These are phyloP conservation scores for Cryptosporidium tyzzeri DNA, from an alignment of 169 alveolate genomes.

Conservation along the genomic window DNA sequence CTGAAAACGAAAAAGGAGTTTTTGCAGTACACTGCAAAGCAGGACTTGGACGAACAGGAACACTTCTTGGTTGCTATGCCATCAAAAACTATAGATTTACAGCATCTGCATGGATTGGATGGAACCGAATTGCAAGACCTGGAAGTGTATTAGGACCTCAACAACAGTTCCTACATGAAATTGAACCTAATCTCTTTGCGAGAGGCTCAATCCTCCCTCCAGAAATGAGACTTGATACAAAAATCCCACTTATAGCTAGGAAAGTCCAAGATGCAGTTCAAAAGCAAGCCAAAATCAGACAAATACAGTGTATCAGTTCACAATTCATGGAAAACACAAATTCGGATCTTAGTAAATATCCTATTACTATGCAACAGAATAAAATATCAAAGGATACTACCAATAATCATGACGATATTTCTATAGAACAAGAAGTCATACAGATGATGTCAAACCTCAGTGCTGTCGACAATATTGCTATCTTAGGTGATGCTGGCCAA, in stretches of 20 bases:
- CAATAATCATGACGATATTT: slow-evolving; percentile 7
- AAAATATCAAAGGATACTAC: slow-evolving; percentile 21
- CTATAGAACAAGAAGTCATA: slow-evolving; percentile 58
- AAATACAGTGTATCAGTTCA: slow-evolving; percentile 12
- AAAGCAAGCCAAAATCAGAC: slow-evolving; percentile 32
- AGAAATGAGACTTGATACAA: slow-evolving; percentile 25
- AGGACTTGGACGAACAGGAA: slow-evolving; percentile 97
- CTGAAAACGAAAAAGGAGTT: slow-evolving; percentile 92
- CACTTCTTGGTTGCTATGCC: slow-evolving; percentile 93
- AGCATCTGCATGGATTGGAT: slow-evolving; percentile 94
- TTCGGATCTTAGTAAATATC: slow-evolving; percentile 24
- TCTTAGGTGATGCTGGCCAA: slow-evolving; percentile 83
- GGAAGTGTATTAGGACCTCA: slow-evolving; percentile 96
- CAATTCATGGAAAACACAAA: slow-evolving; percentile 21
- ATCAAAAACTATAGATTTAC: slow-evolving; percentile 89
- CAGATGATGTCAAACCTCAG: slow-evolving; percentile 63
- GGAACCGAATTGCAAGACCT: slow-evolving; percentile 93
- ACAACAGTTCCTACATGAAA: slow-evolving; percentile 81
- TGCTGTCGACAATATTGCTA: slow-evolving; percentile 72
- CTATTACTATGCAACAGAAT: slow-evolving; percentile 14
- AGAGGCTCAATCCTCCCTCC: slow-evolving; percentile 69
- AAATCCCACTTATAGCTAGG: slow-evolving; percentile 43
- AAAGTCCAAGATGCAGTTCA: slow-evolving; percentile 63
- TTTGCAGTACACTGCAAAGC: slow-evolving; percentile 97
- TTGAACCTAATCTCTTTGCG: slow-evolving; percentile 49